Conservation (phyloP, 2,329 filamentous ascomycete genomes). For the Ophiognomonia clavigignenti-juglandacearum region DNA sequence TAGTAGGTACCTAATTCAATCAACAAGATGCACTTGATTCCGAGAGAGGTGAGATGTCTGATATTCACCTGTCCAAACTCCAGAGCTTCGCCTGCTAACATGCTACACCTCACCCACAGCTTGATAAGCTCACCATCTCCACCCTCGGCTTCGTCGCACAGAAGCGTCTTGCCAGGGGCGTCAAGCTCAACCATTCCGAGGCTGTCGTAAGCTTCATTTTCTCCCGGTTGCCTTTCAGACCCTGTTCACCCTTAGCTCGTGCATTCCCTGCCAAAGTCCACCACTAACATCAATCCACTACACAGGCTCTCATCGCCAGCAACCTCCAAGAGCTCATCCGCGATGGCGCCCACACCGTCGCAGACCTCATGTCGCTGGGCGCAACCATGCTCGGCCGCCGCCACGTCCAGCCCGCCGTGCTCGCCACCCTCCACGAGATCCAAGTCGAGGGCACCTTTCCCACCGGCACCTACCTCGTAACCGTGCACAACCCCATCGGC, state of each 20-base stretch:
- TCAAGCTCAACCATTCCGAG: slow-evolving; percentile 86
- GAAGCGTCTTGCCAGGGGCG: slow-evolving; percentile 77
- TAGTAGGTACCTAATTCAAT: no score
- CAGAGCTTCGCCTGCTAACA: slow-evolving; percentile 8
- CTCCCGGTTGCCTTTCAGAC: neutral
- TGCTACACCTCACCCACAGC: slow-evolving; percentile 42
- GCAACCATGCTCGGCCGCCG: slow-evolving; percentile 89
- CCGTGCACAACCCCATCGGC: slow-evolving; percentile 84
- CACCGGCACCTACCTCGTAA: slow-evolving; percentile 88
- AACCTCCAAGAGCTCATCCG: slow-evolving; percentile 95
- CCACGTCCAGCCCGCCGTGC: slow-evolving; percentile 82
- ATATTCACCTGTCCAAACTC: slow-evolving; percentile 3
- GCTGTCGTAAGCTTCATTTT: slow-evolving; percentile 56
- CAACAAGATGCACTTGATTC: slow-evolving; percentile 34
- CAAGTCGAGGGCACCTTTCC: slow-evolving; percentile 94
- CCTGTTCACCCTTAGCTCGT: neutral
- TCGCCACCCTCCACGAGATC: slow-evolving; percentile 72
- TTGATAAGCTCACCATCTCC: slow-evolving; percentile 93
- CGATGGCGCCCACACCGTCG: slow-evolving; percentile 88
- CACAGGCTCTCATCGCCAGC: slow-evolving; percentile 70
- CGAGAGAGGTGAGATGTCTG: slow-evolving; percentile 31
- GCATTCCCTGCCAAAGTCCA: no score
- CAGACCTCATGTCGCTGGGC: slow-evolving; percentile 89
- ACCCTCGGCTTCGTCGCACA: slow-evolving; percentile 86
- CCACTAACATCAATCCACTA: neutral